phyloP scores from a whole-genome alignment of 768 basidiomycete species.

The Xanthoconium purpureum region DNA sequence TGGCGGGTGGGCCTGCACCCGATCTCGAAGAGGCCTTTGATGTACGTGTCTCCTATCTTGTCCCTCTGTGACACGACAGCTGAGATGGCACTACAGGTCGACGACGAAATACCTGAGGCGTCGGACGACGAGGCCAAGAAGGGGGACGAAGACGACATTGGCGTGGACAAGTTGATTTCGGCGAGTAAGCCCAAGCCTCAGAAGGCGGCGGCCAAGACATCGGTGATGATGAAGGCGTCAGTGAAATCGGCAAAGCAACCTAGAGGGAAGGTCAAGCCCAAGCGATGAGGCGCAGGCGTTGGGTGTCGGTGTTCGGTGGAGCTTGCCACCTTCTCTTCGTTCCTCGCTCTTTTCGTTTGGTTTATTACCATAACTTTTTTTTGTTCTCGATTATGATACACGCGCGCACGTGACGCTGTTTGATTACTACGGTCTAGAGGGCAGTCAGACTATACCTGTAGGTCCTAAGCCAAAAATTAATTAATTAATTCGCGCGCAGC shows the following conservation, averaged over 20 bases:
- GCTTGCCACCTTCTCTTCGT: too few relatives aligned
- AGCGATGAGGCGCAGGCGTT: constrained; percentile 7
- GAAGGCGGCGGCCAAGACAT: background rate
- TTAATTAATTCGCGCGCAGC: too few relatives aligned
- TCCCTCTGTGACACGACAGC: background rate
- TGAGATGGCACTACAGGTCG: constrained; percentile 34
- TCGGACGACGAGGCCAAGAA: constrained; percentile 49
- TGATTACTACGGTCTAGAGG: too few relatives aligned
- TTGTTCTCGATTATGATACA: too few relatives aligned
- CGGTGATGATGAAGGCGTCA: background rate
- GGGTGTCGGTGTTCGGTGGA: background rate
- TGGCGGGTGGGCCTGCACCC: constrained; percentile 70
- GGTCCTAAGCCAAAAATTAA: too few relatives aligned
- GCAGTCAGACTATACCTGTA: too few relatives aligned
- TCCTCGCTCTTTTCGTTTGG: too few relatives aligned
- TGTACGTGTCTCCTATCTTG: constrained; percentile 38
- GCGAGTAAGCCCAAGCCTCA: constrained; percentile 40
- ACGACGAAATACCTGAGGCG: constrained; percentile 43
- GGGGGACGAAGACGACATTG: constrained; percentile 38
- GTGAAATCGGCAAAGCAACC: constrained; percentile 9
- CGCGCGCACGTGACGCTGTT: too few relatives aligned
- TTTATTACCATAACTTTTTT: too few relatives aligned
- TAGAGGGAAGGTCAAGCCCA: constrained; percentile 18
- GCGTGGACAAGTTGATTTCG: constrained; percentile 60
- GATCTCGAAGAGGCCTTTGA: constrained; percentile 93